Base-by-base conservation (phyloP, 2,329 filamentous ascomycete species). In the Fusarium guadeloupense region DNA sequence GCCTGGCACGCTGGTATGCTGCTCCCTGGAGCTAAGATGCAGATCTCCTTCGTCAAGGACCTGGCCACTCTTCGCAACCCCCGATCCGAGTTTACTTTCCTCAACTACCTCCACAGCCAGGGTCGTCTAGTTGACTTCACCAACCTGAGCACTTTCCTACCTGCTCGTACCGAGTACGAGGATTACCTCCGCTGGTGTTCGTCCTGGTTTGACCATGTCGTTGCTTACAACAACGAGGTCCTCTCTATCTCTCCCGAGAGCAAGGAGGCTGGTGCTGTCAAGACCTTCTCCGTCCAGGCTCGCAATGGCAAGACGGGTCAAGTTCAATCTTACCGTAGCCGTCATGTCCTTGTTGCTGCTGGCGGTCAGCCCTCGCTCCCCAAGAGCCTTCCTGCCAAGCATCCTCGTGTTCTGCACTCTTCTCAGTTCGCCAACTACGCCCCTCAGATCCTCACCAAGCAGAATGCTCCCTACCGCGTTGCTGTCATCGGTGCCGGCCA, bases 11-110 rank as follows among this genome's bases (percentile, higher is more conserved):
- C 92, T 1, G 94, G 94, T 56, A 98, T 98, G 94, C 86, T 97
- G 55, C 85, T 98, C 4, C 92, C 93, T 0, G 93, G 93, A 6
- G 91, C 93, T 46, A 93, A 90, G 78, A 98, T 98, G 94, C 94
- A 98, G 74, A 98, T 98, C 68, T 96, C 92, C 9, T 98, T 97
- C 80, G 85, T 98, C 79, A 98, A 98, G 79, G 94, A 98, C 73
- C 85, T 98, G 75, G 94, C 94, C 4, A 95, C 92, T 4, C 82
- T 97, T 66, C 85, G 94, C 54, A 89, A 98, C 73, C 94, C 94
- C 8, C 86, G 90, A 62, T 96, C 91, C 65, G 85, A 93, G 70
- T 98, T 98, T 76, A 98, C 94, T 13, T 98, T 97, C 78, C 81
- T 97, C 72, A 97, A 97, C 78, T 98, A 98, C 75, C 85, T 98